Conservation (phyloP, 257 asterid species). For the Petunia secreta region DNA sequence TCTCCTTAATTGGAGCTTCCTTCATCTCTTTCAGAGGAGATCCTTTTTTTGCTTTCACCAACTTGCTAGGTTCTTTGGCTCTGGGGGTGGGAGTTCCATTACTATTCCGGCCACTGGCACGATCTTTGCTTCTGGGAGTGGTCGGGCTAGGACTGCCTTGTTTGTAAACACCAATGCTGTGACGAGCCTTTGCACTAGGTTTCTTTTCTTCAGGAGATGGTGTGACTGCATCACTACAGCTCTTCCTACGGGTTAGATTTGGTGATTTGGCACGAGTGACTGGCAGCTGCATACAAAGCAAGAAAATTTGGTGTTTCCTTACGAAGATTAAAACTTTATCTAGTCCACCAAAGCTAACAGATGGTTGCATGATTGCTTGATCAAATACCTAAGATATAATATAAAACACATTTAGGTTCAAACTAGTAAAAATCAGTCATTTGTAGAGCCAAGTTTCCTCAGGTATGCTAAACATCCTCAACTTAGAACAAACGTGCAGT, state of each 20-base stretch:
- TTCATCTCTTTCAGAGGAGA: slow-evolving; percentile 24
- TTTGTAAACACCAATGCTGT: slow-evolving; percentile 55
- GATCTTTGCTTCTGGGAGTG: slow-evolving; percentile 55
- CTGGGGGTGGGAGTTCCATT: slow-evolving; percentile 29
- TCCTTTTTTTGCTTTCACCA: slow-evolving; percentile 42
- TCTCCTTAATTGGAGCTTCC: slow-evolving; percentile 34
- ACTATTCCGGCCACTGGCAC: slow-evolving; percentile 37
- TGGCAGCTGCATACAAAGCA: slow-evolving; percentile 63
- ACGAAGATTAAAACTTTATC: not conserved
- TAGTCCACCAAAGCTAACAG: not conserved
- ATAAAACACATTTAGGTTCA: not conserved
- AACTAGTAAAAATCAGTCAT: not conserved
- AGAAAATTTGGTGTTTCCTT: slow-evolving; percentile 22
- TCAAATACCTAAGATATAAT: not conserved
- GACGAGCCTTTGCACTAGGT: slow-evolving; percentile 44
- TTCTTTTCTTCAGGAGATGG: slow-evolving; percentile 50
- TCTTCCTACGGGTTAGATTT: slow-evolving; percentile 77
- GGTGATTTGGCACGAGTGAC: slow-evolving; percentile 98
- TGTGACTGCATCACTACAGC: slow-evolving; percentile 69
- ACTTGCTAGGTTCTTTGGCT: slow-evolving; percentile 28
- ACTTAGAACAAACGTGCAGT: not conserved
- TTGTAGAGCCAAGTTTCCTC: not conserved
- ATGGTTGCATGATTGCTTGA: slow-evolving; percentile 5
- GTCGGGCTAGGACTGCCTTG: slow-evolving; percentile 46
- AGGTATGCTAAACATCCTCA: not conserved